phyloP scores from a whole-genome alignment of 2,329 filamentous ascomycete genomes.

The Cadophora malorum region DNA sequence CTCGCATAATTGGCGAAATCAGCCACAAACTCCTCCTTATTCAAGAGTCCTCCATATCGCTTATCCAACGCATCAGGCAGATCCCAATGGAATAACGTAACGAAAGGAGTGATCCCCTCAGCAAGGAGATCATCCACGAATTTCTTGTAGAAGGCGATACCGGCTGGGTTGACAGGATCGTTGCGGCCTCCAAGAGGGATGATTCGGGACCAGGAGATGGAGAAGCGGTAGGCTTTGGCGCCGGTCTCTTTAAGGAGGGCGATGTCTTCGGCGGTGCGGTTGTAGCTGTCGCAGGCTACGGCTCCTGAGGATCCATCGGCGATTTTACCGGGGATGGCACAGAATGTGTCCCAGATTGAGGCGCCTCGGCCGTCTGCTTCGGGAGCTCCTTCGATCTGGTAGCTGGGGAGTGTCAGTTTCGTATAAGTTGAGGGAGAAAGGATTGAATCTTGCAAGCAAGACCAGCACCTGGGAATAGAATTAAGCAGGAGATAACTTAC shows the following conservation, averaged over 20 bases:
- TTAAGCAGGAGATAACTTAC: conserved; percentile 53
- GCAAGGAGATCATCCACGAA: conserved; percentile 80
- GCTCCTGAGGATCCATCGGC: conserved; percentile 77
- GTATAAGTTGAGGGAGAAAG: conserved; percentile 8
- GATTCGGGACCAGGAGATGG: conserved; percentile 82
- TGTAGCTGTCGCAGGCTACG: conserved; percentile 86
- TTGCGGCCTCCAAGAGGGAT: conserved; percentile 85
- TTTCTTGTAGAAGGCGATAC: conserved; percentile 78
- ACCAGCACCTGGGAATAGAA: background rate
- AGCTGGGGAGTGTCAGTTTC: conserved; percentile 56
- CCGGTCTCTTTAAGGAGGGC: conserved; percentile 76
- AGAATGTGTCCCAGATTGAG: conserved; percentile 93
- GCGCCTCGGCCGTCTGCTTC: conserved; percentile 79
- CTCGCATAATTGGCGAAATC: conserved; percentile 83
- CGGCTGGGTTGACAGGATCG: conserved; percentile 80
- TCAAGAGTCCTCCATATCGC: conserved; percentile 81
- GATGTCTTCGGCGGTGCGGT: conserved; percentile 79
- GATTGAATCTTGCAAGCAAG: background rate
- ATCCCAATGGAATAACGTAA: conserved; percentile 91
- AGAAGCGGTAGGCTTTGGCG: conserved; percentile 81
- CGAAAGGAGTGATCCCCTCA: conserved; percentile 78
- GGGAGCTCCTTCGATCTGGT: conserved; percentile 83
- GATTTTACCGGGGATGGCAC: conserved; percentile 80
- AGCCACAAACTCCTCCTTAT: conserved; percentile 80
- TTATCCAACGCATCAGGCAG: conserved; percentile 78